These are phyloP conservation scores for Boletus pseudo-olivaceus DNA, from an alignment of 768 basidiomycete species.

Conservation along the genomic window DNA sequence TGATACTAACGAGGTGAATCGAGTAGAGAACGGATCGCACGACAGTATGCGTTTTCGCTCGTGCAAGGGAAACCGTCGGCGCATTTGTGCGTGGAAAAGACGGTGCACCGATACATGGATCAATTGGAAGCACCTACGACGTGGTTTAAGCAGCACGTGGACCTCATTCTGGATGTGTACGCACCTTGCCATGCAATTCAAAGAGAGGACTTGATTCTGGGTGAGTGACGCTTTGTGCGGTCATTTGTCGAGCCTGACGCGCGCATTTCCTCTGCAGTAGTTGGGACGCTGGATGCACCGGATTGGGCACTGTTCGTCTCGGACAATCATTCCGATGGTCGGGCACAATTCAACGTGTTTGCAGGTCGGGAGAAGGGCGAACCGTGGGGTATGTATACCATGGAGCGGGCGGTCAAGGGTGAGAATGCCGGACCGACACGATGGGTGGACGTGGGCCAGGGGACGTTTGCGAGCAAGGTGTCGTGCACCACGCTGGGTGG, in stretches of 20 bases:
- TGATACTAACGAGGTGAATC: not conserved
- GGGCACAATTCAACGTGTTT: constrained; percentile 73
- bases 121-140: constrained; percentile 58
- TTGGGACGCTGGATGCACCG: constrained; percentile 66
- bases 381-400: constrained; percentile 74
- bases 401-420: constrained; percentile 44
- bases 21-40: constrained; percentile 42
- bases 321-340: constrained; percentile 59
- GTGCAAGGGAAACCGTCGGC: constrained; percentile 64
- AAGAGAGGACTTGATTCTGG: constrained; percentile 58
- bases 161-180: constrained; percentile 58
- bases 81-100: constrained; percentile 65
- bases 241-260: not conserved
- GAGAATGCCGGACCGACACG: constrained; percentile 47
- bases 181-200: constrained; percentile 43
- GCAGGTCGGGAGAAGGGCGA: constrained; percentile 45
- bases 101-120: constrained; percentile 65
- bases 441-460: constrained; percentile 37
- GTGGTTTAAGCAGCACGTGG: constrained; percentile 73
- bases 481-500: constrained; percentile 36
- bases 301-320: constrained; percentile 77
- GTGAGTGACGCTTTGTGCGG: constrained; percentile 7
- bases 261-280: constrained; percentile 38
- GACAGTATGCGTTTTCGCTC: constrained; percentile 58
- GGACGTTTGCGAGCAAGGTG: constrained; percentile 49